A percentile compares a stretch with the other conserved stretches of the same genome.
phyloP scores from a whole-genome alignment of 2,329 filamentous ascomycete species.

The Colletotrichum coccodes region DNA sequence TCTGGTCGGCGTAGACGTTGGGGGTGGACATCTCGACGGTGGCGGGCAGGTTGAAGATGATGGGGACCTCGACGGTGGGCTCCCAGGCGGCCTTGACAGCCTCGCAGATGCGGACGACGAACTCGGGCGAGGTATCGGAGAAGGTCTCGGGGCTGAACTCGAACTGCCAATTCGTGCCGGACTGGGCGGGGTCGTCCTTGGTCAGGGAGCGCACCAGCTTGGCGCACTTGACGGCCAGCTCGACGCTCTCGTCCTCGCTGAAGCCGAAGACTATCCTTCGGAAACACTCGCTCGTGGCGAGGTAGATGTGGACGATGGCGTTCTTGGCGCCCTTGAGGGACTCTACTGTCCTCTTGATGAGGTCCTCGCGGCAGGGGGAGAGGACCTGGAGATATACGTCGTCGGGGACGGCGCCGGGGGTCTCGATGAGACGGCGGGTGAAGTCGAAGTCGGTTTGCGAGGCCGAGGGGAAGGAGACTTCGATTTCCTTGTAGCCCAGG shows the following conservation, averaged over 20 bases:
- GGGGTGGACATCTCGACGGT: conserved; percentile 96
- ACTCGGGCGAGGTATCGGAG: conserved; percentile 89
- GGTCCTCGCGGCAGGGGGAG: conserved; percentile 89
- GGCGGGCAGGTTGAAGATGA: conserved; percentile 97
- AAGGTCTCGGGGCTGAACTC: conserved; percentile 91
- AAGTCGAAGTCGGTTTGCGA: conserved; percentile 98
- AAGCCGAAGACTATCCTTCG: conserved; percentile 90
- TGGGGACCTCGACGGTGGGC: conserved; percentile 69
- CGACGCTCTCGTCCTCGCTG: conserved; percentile 82
- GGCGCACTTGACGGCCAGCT: conserved; percentile 85
- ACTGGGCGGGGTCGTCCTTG: conserved; percentile 74
- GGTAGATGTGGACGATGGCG: conserved; percentile 93
- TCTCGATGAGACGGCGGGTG: conserved; percentile 86
- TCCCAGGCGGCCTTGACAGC: conserved; percentile 96
- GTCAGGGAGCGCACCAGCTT: conserved; percentile 90
- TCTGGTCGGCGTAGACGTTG: conserved; percentile 95
- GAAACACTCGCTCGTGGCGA: conserved; percentile 97
- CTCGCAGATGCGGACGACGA: conserved; percentile 84
- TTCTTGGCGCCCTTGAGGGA: conserved; percentile 91
- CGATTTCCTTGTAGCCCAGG: conserved; percentile 97
- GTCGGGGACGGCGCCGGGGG: conserved; percentile 83
- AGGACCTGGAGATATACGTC: conserved; percentile 94
- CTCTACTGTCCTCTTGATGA: conserved; percentile 90
- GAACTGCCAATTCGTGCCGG: conserved; percentile 76
- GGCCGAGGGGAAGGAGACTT: conserved; percentile 94